Evolutionary conservation across 176 grass and related monocot species (phyloP).

Genomic region (Oryza glaberrima): DNA sequence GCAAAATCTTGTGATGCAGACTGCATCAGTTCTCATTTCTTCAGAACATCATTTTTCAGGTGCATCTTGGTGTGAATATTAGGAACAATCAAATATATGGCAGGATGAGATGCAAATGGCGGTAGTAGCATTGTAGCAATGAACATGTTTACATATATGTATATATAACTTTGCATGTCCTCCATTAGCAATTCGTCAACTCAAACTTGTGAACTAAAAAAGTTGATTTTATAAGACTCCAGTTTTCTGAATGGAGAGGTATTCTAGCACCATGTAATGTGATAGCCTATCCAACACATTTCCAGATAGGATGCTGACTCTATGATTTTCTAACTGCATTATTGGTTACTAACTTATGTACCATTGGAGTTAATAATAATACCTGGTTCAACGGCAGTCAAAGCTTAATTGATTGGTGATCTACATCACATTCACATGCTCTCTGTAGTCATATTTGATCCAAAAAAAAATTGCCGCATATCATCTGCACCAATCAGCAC

Average conservation of each 20-base stretch:
- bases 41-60: neutral
- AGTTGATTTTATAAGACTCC: neutral
- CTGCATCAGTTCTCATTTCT: constrained; percentile 23
- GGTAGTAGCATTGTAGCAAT: neutral
- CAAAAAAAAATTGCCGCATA: neutral
- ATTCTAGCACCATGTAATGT: constrained; percentile 13
- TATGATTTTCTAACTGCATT: constrained; percentile 40
- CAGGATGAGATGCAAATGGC: constrained; percentile 10
- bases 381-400: constrained; percentile 26
- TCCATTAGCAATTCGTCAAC: neutral
- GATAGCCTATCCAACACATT: constrained; percentile 23
- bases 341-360: constrained; percentile 3
- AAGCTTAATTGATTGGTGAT: constrained; percentile 33
- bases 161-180: neutral
- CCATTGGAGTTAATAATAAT: constrained; percentile 21
- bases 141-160: constrained; percentile 8
- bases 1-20: constrained; percentile 2
- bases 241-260: neutral
- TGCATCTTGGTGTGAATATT: neutral
- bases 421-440: constrained; percentile 30
- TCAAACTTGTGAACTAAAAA: neutral
- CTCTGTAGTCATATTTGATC: neutral
- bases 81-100: neutral
- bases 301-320: constrained; percentile 40
- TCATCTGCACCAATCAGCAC: constrained; percentile 15